A percentile compares a stretch with the other conserved stretches of the same genome.
Evolutionary conservation across 139 green algal species (phyloP).

Genomic region (Microglena sp.): DNA sequence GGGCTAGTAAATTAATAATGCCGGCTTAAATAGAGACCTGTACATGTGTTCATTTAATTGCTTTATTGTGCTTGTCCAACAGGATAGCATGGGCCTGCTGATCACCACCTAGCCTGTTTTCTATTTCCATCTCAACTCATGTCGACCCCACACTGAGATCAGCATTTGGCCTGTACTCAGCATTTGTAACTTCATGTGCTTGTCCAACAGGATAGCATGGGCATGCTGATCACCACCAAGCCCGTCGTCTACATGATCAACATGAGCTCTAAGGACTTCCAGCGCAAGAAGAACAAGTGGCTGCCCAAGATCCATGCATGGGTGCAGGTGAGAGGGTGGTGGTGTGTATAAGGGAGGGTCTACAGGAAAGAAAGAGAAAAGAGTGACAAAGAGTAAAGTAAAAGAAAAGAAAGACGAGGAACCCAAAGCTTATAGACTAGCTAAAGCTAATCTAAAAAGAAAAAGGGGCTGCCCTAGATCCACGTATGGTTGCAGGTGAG

Average conservation of each 20-base stretch:
- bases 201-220: constrained; percentile 51
- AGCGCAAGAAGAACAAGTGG: constrained; percentile 97
- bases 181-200: background rate
- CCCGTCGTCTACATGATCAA: constrained; percentile 91
- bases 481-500: too few species aligned
- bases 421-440: too few species aligned
- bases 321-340: too few species aligned
- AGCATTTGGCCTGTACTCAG: background rate
- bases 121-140: background rate
- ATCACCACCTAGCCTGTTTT: background rate
- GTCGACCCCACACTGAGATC: background rate
- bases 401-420: too few species aligned
- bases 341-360: too few species aligned
- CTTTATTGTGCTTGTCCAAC: constrained; percentile 11
- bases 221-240: constrained; percentile 80
- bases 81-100: constrained; percentile 27
- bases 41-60: background rate
- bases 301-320: constrained; percentile 91
- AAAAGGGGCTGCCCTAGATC: too few species aligned
- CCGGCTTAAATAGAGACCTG: background rate
- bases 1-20: too few species aligned
- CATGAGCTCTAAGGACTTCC: constrained; percentile 76
- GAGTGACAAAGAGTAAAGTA: too few species aligned
- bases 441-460: too few species aligned
- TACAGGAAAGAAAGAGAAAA: too few species aligned